Base-by-base conservation (phyloP, 2,329 filamentous ascomycete genomes). In the Alternaria metachromatica region DNA sequence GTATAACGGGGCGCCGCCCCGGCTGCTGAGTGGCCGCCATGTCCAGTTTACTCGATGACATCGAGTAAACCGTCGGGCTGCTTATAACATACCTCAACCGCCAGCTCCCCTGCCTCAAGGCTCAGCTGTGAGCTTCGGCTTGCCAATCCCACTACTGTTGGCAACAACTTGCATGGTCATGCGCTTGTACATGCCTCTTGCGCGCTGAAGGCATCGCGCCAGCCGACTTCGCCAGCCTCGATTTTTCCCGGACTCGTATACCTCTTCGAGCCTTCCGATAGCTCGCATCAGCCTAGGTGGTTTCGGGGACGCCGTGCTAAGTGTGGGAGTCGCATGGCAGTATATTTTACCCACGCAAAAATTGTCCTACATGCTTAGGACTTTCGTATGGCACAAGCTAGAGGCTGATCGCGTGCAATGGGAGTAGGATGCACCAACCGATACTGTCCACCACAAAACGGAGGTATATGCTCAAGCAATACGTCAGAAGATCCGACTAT, bases 11-110 rank as follows among this genome's bases (percentile, higher is more conserved):
- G 41, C 60, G 50, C 56, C 61, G 43, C 28, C 20, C 13, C 48
- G 53, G 55, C 73, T 70, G 69, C 62, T 73, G 53, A 74, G 56
- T 43, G 46, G 26, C 41, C 50, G 41, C 51, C 60, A 10, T 60
- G 53, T 49, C 60, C 57, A 51, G 41, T 66, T 75, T 73, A 75
- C 72, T 74, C 73, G 67, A 75, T 76, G 53, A 12, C 44, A 75
- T 76, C 70, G 71, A 74, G 71, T 76, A 76, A 75, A 65, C 18
- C 50, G 58, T 41, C 62, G 50, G 60, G 55, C 46, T 37, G 33
- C 55, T 55, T 68, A 68, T 68, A 68, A 69, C 64, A 64, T 44
- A 58, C 45, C n/a, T 46, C 55, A 20, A 41, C 60, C 49, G 37
- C 58, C 46, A 60, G 50, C 51, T 54, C 62, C 28, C 48, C 59